These are phyloP conservation scores for Globisporangium abappressorium DNA, from an alignment of 352 stramenopile genomes.

Conservation along the genomic window DNA sequence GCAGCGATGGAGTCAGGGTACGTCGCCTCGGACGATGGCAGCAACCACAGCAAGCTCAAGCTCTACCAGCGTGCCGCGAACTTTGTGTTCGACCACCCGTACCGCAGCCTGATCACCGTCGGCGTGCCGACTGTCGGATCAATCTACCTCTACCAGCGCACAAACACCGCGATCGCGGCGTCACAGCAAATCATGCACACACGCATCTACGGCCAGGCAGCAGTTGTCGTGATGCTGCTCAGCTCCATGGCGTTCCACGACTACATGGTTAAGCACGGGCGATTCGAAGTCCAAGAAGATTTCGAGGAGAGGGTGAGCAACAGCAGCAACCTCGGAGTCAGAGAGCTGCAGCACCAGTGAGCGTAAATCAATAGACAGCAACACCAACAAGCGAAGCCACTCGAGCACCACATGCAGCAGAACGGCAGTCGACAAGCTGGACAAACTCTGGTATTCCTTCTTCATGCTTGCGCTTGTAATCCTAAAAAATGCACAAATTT, in stretches of 20 bases:
- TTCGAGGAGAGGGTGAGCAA: background rate
- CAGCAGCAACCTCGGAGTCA: background rate
- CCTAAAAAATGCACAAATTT: background rate
- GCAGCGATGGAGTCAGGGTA: constrained; percentile 43
- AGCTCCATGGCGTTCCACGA: constrained; percentile 84
- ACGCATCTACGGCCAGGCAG: constrained; percentile 74
- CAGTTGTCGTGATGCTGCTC: constrained; percentile 65
- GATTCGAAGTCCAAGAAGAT: constrained; percentile 42
- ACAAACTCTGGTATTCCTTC: background rate
- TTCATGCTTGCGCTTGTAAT: background rate
- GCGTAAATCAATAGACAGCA: background rate
- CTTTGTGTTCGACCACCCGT: constrained; percentile 79
- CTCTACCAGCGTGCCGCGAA: constrained; percentile 64
- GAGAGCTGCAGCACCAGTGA: background rate
- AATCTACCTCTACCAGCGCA: constrained; percentile 65
- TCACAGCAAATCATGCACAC: constrained; percentile 88
- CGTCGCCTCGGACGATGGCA: constrained; percentile 27
- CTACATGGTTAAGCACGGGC: constrained; percentile 68
- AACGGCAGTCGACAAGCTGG: background rate
- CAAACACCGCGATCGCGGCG: constrained; percentile 61
- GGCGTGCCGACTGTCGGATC: constrained; percentile 59
- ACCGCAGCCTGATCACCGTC: constrained; percentile 46
- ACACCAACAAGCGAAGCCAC: background rate
- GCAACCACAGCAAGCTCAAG: constrained; percentile 33
- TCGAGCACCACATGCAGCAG: background rate